phyloP scores from a whole-genome alignment of 2,329 filamentous ascomycete genomes.

The Fusarium marasasianum region DNA sequence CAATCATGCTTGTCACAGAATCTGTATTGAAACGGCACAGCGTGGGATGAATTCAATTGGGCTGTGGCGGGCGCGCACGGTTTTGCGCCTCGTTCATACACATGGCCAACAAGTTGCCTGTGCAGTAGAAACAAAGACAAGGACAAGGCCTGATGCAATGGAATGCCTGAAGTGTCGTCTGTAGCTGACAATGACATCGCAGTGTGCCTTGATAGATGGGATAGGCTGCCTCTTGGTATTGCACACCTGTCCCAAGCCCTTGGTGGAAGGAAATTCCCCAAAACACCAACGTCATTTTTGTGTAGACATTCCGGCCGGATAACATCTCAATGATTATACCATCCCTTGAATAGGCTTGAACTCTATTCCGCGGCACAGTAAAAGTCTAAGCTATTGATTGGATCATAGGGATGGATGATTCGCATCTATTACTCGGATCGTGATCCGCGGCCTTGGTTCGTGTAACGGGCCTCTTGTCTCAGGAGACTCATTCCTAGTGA shows the following conservation, averaged over 20 bases:
- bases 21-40: slow-evolving; percentile 18
- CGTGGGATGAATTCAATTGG: slow-evolving; percentile 8
- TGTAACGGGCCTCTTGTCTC: slow-evolving; percentile 8
- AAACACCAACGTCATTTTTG: slow-evolving; percentile 7
- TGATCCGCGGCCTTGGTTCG: slow-evolving; percentile 9
- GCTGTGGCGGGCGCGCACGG: slow-evolving; percentile 11
- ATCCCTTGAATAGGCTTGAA: slow-evolving; percentile 3
- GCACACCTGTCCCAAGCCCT: not conserved
- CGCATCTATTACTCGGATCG: not conserved
- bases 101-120: not conserved
- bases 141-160: not conserved
- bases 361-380: slow-evolving; percentile 21
- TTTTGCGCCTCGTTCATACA: slow-evolving; percentile 2
- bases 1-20: slow-evolving; percentile 1
- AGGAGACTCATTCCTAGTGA: not conserved
- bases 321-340: not conserved
- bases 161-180: not conserved
- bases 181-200: not conserved
- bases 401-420: not conserved
- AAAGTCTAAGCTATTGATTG: slow-evolving; percentile 9
- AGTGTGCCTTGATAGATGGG: not conserved
- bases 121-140: not conserved
- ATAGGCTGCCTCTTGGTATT: not conserved
- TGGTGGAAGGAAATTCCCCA: not conserved
- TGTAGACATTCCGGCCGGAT: not conserved